Evolutionary conservation across 768 basidiomycete genomes (phyloP).

Genomic region (Podaxis pistillaris): DNA sequence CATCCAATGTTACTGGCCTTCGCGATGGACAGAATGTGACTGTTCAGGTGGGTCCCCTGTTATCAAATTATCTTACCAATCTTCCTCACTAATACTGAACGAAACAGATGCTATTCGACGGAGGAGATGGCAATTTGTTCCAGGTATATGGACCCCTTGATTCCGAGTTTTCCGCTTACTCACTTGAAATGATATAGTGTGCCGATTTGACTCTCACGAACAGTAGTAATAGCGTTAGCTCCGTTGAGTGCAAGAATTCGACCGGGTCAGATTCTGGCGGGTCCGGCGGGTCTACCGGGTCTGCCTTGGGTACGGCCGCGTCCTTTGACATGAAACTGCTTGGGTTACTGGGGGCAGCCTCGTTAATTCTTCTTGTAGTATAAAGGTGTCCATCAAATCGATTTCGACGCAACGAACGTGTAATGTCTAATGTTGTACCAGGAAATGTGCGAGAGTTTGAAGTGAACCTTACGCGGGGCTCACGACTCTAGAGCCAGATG

Average conservation of each 20-base stretch:
- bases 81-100: not conserved
- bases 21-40: constrained; percentile 69
- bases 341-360: constrained; percentile 5
- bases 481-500: not conserved
- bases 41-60: constrained; percentile 48
- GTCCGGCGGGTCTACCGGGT: constrained; percentile 8
- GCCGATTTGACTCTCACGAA: constrained; percentile 69
- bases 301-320: constrained; percentile 9
- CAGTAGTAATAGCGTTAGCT: constrained; percentile 43
- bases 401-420: not conserved
- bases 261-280: constrained; percentile 18
- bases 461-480: not conserved
- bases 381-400: not conserved
- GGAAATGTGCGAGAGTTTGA: not conserved
- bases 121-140: constrained; percentile 68
- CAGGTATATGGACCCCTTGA: constrained; percentile 41
- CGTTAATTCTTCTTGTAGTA: constrained; percentile 18
- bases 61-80: not conserved
- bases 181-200: constrained; percentile 43
- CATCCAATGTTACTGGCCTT: constrained; percentile 39
- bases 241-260: constrained; percentile 36
- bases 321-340: constrained; percentile 2
- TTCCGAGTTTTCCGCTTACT: constrained; percentile 18
- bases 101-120: constrained; percentile 30
- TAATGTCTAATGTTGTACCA: not conserved